phyloP scores from a whole-genome alignment of 352 stramenopile genomes.

The Phytophthora boehmeriae region DNA sequence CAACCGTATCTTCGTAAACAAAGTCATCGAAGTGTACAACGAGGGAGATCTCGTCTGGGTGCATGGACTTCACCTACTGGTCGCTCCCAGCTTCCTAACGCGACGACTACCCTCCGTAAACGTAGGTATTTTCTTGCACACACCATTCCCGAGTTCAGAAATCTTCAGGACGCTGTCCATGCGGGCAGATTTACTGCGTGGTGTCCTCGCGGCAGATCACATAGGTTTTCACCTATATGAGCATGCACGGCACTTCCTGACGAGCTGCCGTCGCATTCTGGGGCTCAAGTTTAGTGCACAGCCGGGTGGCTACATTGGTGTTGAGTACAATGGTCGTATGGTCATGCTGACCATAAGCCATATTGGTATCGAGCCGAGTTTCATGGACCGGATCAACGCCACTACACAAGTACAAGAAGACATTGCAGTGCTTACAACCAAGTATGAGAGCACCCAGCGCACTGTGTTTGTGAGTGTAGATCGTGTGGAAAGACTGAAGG shows the following conservation, averaged over 20 bases:
- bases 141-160: slow-evolving; percentile 99
- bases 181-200: slow-evolving; percentile 94
- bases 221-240: slow-evolving; percentile 99
- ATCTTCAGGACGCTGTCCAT: slow-evolving; percentile 98
- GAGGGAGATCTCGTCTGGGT: slow-evolving; percentile 96
- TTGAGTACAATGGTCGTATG: slow-evolving; percentile 97
- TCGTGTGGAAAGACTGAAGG: slow-evolving; percentile 96
- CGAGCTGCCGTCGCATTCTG: slow-evolving; percentile 92
- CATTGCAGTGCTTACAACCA: slow-evolving; percentile 39
- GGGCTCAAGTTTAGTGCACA: slow-evolving; percentile 92
- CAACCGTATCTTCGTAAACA: slow-evolving; percentile 97
- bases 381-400: slow-evolving; percentile 72
- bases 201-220: slow-evolving; percentile 97
- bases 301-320: slow-evolving; percentile 90
- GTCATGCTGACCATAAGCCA: slow-evolving; percentile 98
- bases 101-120: slow-evolving; percentile 92
- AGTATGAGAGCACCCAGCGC: slow-evolving; percentile 60
- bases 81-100: slow-evolving; percentile 97
- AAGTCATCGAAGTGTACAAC: slow-evolving; percentile 91
- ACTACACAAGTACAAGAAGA: slow-evolving; percentile 63
- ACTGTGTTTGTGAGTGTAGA: slow-evolving; percentile 95
- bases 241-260: slow-evolving; percentile 98
- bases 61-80: slow-evolving; percentile 98
- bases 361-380: slow-evolving; percentile 95
- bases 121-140: slow-evolving; percentile 98